Evolutionary conservation across 306 rosid species (phyloP).

Genomic region (Biancaea sappan): DNA sequence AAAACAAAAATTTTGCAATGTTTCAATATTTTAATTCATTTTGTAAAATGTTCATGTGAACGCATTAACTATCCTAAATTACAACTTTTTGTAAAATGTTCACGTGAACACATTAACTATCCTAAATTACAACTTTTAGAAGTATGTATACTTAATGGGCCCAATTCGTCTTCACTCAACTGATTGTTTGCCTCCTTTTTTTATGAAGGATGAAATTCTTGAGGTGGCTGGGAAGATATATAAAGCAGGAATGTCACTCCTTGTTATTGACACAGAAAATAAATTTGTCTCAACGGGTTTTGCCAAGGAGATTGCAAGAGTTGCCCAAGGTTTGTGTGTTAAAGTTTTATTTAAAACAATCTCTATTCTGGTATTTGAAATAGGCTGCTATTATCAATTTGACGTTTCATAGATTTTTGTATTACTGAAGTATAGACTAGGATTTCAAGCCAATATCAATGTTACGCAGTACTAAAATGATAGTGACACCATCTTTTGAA

Average conservation of each 20-base stretch:
- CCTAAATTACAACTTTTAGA: not conserved
- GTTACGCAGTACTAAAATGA: not conserved
- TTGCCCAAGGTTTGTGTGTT: constrained; percentile 83
- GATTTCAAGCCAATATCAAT: not conserved
- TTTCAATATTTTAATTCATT: not conserved
- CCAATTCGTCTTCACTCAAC: constrained; percentile 13
- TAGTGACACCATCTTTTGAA: not conserved
- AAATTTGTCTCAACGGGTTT: constrained; percentile 97
- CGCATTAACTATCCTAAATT: not conserved
- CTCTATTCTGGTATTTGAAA: not conserved
- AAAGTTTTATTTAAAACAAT: not conserved
- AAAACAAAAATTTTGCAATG: not conserved
- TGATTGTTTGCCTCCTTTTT: constrained; percentile 27
- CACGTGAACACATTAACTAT: not conserved
- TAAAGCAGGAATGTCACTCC: constrained; percentile 97
- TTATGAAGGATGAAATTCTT: constrained; percentile 87
- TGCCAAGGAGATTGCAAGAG: constrained; percentile 98
- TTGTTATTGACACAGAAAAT: constrained; percentile 94
- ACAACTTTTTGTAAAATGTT: constrained; percentile 3
- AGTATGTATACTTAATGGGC: constrained; percentile 1
- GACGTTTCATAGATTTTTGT: not conserved
- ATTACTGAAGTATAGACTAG: not conserved
- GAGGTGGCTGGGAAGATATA: constrained; percentile 95
- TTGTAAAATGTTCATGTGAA: not conserved
- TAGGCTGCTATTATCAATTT: not conserved